These are phyloP conservation scores for Cercospora sp. DNA, from an alignment of 2,329 filamentous ascomycete genomes.

Conservation along the genomic window DNA sequence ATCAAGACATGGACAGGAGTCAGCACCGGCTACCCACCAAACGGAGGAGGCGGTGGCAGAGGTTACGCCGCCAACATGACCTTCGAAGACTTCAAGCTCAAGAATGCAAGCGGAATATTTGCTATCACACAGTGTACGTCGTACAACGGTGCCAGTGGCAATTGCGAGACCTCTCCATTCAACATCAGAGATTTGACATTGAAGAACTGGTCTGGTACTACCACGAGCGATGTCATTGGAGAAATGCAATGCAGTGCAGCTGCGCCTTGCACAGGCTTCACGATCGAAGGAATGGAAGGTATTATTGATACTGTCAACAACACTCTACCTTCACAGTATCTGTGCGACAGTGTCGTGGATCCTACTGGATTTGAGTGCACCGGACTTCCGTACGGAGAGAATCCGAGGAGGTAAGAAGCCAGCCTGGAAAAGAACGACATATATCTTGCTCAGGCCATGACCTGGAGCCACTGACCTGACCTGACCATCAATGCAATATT, in stretches of 20 bases:
- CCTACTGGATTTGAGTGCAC: conserved; percentile 32
- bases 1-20: conserved; percentile 62
- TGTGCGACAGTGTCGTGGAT: conserved; percentile 30
- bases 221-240: conserved; percentile 24
- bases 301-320: conserved; percentile 20
- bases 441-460: not conserved
- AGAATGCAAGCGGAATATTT: conserved; percentile 29
- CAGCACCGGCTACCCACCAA: conserved; percentile 51
- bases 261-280: conserved; percentile 29
- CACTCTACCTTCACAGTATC: conserved; percentile 26
- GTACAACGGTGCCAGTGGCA: conserved; percentile 26
- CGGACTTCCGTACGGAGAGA: conserved; percentile 24
- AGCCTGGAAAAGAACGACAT: not conserved
- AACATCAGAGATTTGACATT: conserved; percentile 40
- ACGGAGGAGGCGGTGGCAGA: conserved; percentile 58
- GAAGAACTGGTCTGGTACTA: conserved; percentile 35
- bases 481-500: not conserved
- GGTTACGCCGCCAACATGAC: conserved; percentile 45
- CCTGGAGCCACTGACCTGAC: not conserved
- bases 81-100: conserved; percentile 37
- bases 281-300: conserved; percentile 13
- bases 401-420: not conserved
- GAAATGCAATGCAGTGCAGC: conserved; percentile 33
- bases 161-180: conserved; percentile 40
- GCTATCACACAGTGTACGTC: conserved; percentile 32